Conservation (phyloP, 192 early-diverging fungal genomes). For the Coemansia sp. region DNA sequence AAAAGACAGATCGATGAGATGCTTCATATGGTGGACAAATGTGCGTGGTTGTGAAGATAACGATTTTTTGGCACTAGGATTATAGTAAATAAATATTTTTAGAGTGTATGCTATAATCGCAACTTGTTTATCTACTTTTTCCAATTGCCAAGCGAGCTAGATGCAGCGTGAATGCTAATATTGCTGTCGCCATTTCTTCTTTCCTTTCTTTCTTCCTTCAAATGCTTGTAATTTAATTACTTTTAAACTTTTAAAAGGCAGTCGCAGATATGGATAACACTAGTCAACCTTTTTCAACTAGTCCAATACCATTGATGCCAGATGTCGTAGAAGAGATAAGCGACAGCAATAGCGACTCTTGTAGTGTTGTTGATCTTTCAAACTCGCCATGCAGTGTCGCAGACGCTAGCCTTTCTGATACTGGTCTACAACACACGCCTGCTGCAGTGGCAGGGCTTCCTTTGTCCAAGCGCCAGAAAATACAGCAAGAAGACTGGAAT, state of each 20-base stretch:
- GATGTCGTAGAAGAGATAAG: not conserved
- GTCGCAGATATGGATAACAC: not conserved
- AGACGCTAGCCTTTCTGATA: not conserved
- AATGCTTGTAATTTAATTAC: not conserved
- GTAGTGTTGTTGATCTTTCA: not conserved
- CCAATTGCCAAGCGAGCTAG: no score
- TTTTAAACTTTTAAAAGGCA: not conserved
- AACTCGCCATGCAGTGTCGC: not conserved
- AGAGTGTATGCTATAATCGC: not conserved
- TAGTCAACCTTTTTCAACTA: not conserved
- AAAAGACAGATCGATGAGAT: not conserved
- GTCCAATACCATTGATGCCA: not conserved
- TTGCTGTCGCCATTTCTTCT: not conserved
- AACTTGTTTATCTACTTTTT: no score
- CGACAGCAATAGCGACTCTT: not conserved
- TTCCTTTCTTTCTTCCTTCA: not conserved
- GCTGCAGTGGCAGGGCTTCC: conserved; percentile 11
- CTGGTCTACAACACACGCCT: no score
- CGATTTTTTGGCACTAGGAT: no score
- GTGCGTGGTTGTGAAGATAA: no score
- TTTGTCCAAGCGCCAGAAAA: conserved; percentile 4
- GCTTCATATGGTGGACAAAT: not conserved
- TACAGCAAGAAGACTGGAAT: not conserved
- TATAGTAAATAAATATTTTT: not conserved
- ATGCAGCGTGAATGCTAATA: no score